phyloP scores from a whole-genome alignment of 345 rosid genomes.

The Limnanthes douglasii region DNA sequence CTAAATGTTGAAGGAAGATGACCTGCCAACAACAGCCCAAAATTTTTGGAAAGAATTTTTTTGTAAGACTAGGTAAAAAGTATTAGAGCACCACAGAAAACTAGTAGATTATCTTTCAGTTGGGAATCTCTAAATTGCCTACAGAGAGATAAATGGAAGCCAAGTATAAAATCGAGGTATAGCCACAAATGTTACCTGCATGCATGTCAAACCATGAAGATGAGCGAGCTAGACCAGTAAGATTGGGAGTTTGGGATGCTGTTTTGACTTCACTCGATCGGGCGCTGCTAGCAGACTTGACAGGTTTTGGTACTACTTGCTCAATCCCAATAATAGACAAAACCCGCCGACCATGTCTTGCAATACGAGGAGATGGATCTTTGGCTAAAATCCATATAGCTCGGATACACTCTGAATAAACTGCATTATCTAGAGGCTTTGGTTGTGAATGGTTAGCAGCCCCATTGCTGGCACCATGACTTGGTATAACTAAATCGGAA shows the following conservation, averaged over 20 bases:
- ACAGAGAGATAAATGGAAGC: neutral
- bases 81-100: too few relatives aligned
- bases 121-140: too few relatives aligned
- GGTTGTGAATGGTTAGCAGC: constrained; percentile 36
- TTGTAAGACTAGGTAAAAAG: too few relatives aligned
- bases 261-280: constrained; percentile 43
- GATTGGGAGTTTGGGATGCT: constrained; percentile 35
- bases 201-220: constrained; percentile 96
- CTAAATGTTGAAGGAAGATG: constrained; percentile 76
- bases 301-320: constrained; percentile 68
- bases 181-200: constrained; percentile 30
- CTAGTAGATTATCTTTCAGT: too few relatives aligned
- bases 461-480: constrained; percentile 77
- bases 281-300: constrained; percentile 22
- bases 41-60: too few relatives aligned
- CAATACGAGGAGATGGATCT: constrained; percentile 92
- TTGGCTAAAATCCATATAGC: constrained; percentile 84
- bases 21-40: constrained; percentile 40
- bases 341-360: constrained; percentile 66
- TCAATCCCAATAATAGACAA: constrained; percentile 89
- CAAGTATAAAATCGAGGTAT: too few relatives aligned
- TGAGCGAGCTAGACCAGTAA: constrained; percentile 78
- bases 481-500: constrained; percentile 77
- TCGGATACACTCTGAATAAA: constrained; percentile 62
- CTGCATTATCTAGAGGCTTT: constrained; percentile 58